These are phyloP conservation scores for Bolboschoenoplectus hybrid DNA, from an alignment of 202 grass and related monocot species.

Conservation along the genomic window DNA sequence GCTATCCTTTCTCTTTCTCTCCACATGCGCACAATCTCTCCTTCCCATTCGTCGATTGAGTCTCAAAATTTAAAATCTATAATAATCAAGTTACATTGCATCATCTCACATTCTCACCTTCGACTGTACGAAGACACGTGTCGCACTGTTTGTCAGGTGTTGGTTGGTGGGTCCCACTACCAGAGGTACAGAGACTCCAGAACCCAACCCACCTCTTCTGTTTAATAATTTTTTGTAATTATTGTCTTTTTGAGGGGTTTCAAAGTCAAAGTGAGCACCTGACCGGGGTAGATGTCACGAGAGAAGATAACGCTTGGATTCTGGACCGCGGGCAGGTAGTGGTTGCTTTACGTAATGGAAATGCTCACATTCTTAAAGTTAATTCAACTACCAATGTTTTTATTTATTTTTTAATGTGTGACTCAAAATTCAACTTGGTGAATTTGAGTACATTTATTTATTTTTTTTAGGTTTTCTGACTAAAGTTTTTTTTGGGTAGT, in stretches of 20 bases:
- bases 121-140: too few relatives aligned
- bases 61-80: too few relatives aligned
- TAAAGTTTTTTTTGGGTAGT: too few relatives aligned
- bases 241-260: neutral
- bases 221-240: too few relatives aligned
- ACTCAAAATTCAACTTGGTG: neutral
- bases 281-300: neutral
- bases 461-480: too few relatives aligned
- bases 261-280: slow-evolving; percentile 2
- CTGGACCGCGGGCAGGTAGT: neutral
- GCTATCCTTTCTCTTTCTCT: too few relatives aligned
- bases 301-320: neutral
- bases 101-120: too few relatives aligned
- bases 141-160: neutral
- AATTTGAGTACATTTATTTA: too few relatives aligned
- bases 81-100: too few relatives aligned
- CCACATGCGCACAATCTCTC: too few relatives aligned
- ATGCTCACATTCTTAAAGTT: neutral
- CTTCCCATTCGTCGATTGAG: too few relatives aligned
- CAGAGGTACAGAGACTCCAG: neutral
- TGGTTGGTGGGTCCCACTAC: neutral
- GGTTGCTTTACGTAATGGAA: slow-evolving; percentile 7
- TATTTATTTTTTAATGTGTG: neutral
- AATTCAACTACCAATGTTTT: neutral
- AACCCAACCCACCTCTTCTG: neutral